Base-by-base conservation (phyloP, 441 rosid species). In the Brassica balearica region DNA sequence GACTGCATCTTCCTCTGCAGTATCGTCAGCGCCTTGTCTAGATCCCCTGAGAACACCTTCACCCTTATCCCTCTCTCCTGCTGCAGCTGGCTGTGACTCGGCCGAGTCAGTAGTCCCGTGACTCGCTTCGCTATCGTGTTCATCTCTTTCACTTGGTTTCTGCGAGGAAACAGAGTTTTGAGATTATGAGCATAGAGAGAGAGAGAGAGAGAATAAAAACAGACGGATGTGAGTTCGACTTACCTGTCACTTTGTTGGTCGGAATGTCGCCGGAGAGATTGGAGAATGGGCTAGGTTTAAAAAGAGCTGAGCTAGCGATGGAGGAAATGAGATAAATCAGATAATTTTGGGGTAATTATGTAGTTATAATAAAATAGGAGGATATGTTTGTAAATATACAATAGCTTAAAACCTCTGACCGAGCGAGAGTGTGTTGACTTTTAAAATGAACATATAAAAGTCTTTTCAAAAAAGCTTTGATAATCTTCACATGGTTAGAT, bases 21-120 rank as follows among this genome's bases (percentile, higher is more conserved):
- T 2, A 80, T 2, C 34, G 77, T 19, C 70, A 95, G 83, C 23
- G 97, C 97, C 36, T 72, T 85, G 65, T 95, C 99, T 69, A 95
- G 77, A 79, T 90, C 88, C 25, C 95, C 92, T 6, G 85, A 32
- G 8, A 19, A 0, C 11, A 93, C 97, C 88, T 86, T 86, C 82
- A 91, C 97, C 20, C 98, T 74, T 20, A 95, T 95, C 75, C 97
- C 96, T 69, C 98, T 68, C 83, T 82, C 84, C 34, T 90, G 98
- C 60, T 90, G 95, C 32, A 72, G 46, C 79, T 77, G 89, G 32
- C 36, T 48, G 5, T 69, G 71, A 82, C 77, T 82, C 77, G 81
- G 58, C 14, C 78, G 87, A 69, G 48, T 71, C 71, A 84, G 58
- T 15, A 81, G 7, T 0, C 75, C 59, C 1, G 83, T 43, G 2